Percentiles rank a stretch among this genome's conserved stretches.
These are phyloP conservation scores for Sherardia arvensis DNA, from an alignment of 257 asterid species.

Conservation along the genomic window DNA sequence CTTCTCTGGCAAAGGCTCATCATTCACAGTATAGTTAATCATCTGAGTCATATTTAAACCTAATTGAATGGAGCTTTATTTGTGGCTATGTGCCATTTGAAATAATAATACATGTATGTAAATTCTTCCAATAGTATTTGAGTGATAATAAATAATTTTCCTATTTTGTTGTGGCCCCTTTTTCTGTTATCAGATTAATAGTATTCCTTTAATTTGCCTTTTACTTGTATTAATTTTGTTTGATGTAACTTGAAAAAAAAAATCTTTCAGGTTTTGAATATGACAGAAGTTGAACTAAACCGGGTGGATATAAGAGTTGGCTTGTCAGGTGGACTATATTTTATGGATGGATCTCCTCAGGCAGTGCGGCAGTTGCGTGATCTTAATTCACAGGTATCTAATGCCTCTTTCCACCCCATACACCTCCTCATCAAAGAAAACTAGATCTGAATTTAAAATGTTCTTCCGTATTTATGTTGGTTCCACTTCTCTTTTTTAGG, in stretches of 20 bases:
- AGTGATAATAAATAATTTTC: not conserved
- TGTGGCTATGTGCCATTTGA: not conserved
- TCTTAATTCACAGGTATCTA: conserved; percentile 65
- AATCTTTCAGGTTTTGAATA: conserved; percentile 61
- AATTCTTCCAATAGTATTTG: not conserved
- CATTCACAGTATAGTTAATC: not conserved
- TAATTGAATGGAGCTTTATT: not conserved
- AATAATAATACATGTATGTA: not conserved
- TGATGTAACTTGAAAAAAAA: conserved; percentile 6
- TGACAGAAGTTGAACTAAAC: conserved; percentile 78
- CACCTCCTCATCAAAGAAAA: not conserved
- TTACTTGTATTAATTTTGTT: not conserved
- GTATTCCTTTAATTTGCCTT: not conserved
- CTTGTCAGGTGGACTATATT: conserved; percentile 82
- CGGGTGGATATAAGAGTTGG: conserved; percentile 86
- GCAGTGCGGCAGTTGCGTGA: conserved; percentile 73
- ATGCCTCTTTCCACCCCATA: not conserved
- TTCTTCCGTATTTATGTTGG: not conserved
- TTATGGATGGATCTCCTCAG: conserved; percentile 94
- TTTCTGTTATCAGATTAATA: not conserved
- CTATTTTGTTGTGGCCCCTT: not conserved
- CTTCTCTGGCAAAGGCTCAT: not conserved
- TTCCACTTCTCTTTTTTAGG: conserved; percentile 31
- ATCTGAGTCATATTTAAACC: not conserved
- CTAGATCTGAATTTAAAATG: not conserved